Conservation (phyloP, 2,329 filamentous ascomycete genomes). For the Colletotrichum abscissum region DNA sequence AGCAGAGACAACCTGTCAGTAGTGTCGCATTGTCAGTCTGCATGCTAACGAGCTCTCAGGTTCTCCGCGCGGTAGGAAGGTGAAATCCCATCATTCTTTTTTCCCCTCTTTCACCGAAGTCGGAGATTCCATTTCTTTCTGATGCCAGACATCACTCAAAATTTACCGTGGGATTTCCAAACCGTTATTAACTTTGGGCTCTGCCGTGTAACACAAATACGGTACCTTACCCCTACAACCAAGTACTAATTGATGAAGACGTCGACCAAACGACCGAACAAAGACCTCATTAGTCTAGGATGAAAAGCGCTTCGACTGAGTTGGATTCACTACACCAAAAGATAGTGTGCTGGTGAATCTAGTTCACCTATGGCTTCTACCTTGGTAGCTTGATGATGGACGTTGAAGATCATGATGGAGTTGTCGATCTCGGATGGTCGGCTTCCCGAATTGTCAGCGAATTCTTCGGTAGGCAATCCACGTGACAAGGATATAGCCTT, state of each 20-base stretch:
- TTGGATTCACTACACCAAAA: not conserved
- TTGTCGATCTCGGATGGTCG: not conserved
- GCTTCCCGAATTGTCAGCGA: not conserved
- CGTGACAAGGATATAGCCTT: slow-evolving; percentile 8
- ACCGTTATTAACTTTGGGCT: not conserved
- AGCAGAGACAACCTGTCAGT: not conserved
- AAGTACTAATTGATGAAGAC: not conserved
- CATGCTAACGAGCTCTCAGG: not conserved
- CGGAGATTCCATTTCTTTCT: not conserved
- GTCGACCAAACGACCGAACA: not conserved
- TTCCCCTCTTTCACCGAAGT: not conserved
- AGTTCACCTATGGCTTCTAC: not conserved
- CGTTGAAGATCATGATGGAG: not conserved
- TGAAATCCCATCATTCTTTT: not conserved
- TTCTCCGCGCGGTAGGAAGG: not conserved
- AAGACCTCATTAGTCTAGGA: not conserved
- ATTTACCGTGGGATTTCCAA: not conserved
- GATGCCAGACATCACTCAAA: not conserved
- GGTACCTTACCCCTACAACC: not conserved
- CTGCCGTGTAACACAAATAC: not conserved
- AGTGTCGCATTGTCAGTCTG: not conserved
- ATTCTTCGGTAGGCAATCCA: not conserved
- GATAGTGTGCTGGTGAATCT: not conserved
- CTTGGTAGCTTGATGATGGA: not conserved
- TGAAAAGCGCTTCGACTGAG: not conserved